Base-by-base conservation (phyloP, 1,139 yeast genomes). In the Wickerhamomyces sp. region DNA sequence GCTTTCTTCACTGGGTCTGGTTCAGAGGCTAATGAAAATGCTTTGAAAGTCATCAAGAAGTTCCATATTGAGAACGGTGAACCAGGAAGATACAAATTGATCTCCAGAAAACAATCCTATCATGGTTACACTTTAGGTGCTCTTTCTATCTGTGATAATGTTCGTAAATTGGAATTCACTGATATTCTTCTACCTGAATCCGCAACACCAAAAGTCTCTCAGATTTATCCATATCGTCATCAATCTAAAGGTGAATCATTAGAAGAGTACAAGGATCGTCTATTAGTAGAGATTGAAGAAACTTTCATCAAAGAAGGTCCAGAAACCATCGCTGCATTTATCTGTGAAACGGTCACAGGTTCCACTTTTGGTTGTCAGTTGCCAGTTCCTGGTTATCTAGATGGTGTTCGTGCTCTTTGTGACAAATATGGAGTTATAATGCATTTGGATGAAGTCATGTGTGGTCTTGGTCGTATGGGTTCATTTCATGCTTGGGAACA, bases 381-480 rank as follows among this genome's bases (percentile, higher is more conserved):
- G 23, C 78, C 82, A 33, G 64, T 76, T 33, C 70, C 73, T 44
- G 78, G 78, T 17, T 76, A 77, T 54, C 58, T 76, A 45, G 68
- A 68, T 37, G 82, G 80, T 12, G 55, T 70, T 24, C 63, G 76
- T 45, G 68, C 61, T 26, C 52, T 77, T 25, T 71, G 79, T 51
- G 68, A 70, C 58, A 77, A 76, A 54, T 74, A 76, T 45, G 82
- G 77, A 44, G 68, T 75, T 27, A 51, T 77, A 36, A 63, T 77
- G 55, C 66, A 72, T 60, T 59, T 75, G 39, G 83, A 77, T 52
- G 83, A 77, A 57, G 80, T 76, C 31, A 76, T 76, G 82, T 75
- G 81, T 55, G 83, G 83, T 34, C 66, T 77, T 35, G 82, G 81
- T 31, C 66, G 83, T 54, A 59, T 64, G 50, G 75, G 75, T 38